phyloP scores from a whole-genome alignment of 345 rosid species.

The Garcia nutans region DNA sequence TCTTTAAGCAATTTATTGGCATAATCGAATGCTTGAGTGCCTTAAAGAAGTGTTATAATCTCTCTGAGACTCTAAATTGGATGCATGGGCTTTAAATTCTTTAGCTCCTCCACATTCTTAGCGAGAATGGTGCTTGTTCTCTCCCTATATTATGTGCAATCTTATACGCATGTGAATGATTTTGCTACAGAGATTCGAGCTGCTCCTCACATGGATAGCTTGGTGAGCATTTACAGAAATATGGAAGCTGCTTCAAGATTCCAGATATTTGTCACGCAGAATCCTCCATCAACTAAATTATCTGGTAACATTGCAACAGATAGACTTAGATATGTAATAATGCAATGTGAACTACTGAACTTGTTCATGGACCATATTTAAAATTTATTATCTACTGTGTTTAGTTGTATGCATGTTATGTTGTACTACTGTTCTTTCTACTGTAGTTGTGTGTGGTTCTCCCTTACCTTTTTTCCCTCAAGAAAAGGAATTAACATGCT shows the following conservation, averaged over 20 bases:
- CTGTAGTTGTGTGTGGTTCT: background rate
- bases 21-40: background rate
- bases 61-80: background rate
- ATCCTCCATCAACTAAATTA: conserved; percentile 30
- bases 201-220: conserved; percentile 92
- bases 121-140: background rate
- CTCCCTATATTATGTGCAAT: background rate
- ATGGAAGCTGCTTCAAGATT: conserved; percentile 87
- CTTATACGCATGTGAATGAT: conserved; percentile 8
- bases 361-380: background rate
- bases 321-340: background rate
- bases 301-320: conserved; percentile 37
- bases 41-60: background rate
- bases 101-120: background rate
- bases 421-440: no score
- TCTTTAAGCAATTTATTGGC: no score
- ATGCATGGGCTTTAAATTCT: background rate
- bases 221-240: conserved; percentile 79
- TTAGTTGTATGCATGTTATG: background rate
- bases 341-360: background rate
- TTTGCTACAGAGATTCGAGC: conserved; percentile 65
- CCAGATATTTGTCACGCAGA: conserved; percentile 58
- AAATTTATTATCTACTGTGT: background rate
- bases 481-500: background rate
- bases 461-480: background rate